A percentile compares a stretch with the other conserved stretches of the same genome.
phyloP scores from a whole-genome alignment of 1,284 basidiomycete species.

The Ustilago vetiveriae region DNA sequence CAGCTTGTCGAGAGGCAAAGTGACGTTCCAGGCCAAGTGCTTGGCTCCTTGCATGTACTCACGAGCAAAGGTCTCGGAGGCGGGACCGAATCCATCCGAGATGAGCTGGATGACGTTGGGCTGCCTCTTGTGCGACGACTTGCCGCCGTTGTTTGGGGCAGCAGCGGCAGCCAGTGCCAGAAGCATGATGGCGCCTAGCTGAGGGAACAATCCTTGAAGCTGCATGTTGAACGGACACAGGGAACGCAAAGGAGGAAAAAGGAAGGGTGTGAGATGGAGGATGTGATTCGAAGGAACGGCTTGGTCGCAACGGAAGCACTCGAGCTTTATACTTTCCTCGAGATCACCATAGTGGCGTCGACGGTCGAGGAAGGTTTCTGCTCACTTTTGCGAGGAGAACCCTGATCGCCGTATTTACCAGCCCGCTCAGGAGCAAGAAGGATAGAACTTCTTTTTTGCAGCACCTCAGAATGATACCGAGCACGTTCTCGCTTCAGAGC shows the following conservation, averaged over 20 bases:
- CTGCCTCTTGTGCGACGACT: slow-evolving; percentile 17
- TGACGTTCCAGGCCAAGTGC: slow-evolving; percentile 40
- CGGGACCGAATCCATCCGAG: slow-evolving; percentile 66
- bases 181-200: slow-evolving; percentile 38
- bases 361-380: too few relatives aligned
- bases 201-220: slow-evolving; percentile 29
- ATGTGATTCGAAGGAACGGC: too few relatives aligned
- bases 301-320: too few relatives aligned
- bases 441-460: too few relatives aligned
- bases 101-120: slow-evolving; percentile 58
- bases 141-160: slow-evolving; percentile 32
- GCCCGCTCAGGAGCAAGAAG: too few relatives aligned
- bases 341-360: too few relatives aligned
- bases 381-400: too few relatives aligned
- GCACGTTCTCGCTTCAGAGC: slow-evolving; percentile 12
- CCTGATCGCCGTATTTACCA: too few relatives aligned
- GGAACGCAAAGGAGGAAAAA: too few relatives aligned
- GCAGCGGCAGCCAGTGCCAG: slow-evolving; percentile 29
- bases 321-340: too few relatives aligned
- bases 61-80: slow-evolving; percentile 65
- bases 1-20: slow-evolving; percentile 61
- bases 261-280: too few relatives aligned
- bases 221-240: slow-evolving; percentile 19
- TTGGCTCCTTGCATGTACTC: slow-evolving; percentile 54
- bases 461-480: too few relatives aligned